Evolutionary conservation across 2,329 filamentous ascomycete species (phyloP).

Genomic region (Colletotrichum cuscutae): DNA sequence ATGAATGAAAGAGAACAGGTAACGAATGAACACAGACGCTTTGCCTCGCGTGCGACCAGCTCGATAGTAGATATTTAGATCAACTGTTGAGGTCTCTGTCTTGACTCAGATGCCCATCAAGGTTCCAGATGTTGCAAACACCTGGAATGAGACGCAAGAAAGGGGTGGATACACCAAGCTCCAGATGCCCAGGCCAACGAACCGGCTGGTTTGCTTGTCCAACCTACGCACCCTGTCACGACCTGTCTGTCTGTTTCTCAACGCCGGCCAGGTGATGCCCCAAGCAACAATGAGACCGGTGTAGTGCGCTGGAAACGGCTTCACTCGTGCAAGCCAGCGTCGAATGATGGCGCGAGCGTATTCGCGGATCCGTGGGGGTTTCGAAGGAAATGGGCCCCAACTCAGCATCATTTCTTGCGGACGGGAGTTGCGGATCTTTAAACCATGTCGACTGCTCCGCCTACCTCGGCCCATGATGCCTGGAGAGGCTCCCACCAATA

Average conservation of each 20-base stretch:
- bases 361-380: background rate
- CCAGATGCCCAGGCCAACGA: background rate
- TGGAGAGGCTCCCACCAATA: background rate
- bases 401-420: background rate
- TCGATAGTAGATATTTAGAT: conserved; percentile 23
- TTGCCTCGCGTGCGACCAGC: conserved; percentile 19
- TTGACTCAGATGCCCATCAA: conserved; percentile 34
- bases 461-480: background rate
- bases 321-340: conserved; percentile 3
- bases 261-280: background rate
- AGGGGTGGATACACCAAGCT: conserved; percentile 24
- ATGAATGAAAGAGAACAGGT: background rate
- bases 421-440: conserved; percentile 8
- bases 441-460: background rate
- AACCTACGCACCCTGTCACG: background rate
- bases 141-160: conserved; percentile 11
- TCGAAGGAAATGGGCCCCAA: background rate
- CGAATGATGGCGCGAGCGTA: conserved; percentile 1
- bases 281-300: conserved; percentile 5
- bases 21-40: background rate
- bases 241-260: background rate
- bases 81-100: conserved; percentile 11
- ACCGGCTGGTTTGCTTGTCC: conserved; percentile 10
- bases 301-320: background rate
- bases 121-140: conserved; percentile 23